Conservation (phyloP, 164 flowering plant species). For the Piper longum region DNA sequence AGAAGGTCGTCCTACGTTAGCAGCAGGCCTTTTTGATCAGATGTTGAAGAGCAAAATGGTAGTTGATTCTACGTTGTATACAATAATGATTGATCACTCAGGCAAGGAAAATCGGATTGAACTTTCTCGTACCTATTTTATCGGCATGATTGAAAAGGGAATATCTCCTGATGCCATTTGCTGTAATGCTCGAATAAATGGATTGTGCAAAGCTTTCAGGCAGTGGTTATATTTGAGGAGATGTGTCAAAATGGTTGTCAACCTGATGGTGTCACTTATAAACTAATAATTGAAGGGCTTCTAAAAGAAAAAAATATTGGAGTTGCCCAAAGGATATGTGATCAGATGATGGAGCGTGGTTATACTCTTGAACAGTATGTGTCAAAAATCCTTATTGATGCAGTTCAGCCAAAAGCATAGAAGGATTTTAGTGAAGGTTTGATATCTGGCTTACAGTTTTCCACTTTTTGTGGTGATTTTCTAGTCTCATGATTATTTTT, state of each 20-base stretch:
- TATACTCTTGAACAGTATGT: constrained; percentile 58
- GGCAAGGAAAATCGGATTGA: constrained; percentile 54
- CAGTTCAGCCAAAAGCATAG: constrained; percentile 19
- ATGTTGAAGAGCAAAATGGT: constrained; percentile 42
- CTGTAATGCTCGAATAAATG: constrained; percentile 74
- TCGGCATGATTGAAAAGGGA: constrained; percentile 50
- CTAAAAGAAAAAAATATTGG: constrained; percentile 46
- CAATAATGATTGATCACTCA: constrained; percentile 56
- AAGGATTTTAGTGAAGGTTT: not conserved
- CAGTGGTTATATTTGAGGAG: constrained; percentile 41
- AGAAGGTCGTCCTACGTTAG: constrained; percentile 46
- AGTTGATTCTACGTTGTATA: constrained; percentile 55
- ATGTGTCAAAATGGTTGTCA: constrained; percentile 38
- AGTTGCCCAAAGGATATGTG: constrained; percentile 68
- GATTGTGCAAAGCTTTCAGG: constrained; percentile 57
- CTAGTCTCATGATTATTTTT: no score
- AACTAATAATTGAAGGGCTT: constrained; percentile 67
- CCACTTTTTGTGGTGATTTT: no score
- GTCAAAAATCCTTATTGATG: constrained; percentile 44
- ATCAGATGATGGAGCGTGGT: constrained; percentile 95
- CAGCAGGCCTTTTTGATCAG: constrained; percentile 52
- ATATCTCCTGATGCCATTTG: constrained; percentile 60
- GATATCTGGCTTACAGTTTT: no score
- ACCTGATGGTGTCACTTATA: constrained; percentile 84
- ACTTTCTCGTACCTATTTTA: constrained; percentile 41